phyloP scores from a whole-genome alignment of 2,329 filamentous ascomycete species.

The Pestalotiopsis sp. region DNA sequence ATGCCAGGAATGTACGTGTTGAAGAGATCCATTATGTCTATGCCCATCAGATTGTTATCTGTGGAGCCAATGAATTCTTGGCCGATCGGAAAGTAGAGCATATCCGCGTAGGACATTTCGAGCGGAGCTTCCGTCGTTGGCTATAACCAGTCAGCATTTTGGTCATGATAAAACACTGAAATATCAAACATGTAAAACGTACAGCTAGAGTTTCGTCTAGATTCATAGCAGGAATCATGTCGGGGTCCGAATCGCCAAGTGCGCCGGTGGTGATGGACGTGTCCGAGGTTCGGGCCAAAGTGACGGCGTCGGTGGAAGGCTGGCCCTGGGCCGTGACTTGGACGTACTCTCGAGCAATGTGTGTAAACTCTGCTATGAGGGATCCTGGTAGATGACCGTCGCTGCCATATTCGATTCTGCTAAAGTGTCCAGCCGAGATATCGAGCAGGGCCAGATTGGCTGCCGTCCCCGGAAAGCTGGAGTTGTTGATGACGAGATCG shows the following conservation, averaged over 20 bases:
- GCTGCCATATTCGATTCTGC: slow-evolving; percentile 41
- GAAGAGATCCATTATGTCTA: slow-evolving; percentile 29
- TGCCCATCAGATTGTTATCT: slow-evolving; percentile 20
- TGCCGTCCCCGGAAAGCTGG: slow-evolving; percentile 17
- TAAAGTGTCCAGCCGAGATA: slow-evolving; percentile 44
- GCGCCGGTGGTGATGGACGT: slow-evolving; percentile 2
- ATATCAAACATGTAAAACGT: not conserved
- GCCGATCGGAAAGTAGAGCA: slow-evolving; percentile 20
- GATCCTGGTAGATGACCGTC: slow-evolving; percentile 37
- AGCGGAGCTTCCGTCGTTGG: not conserved
- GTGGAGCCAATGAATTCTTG: slow-evolving; percentile 14
- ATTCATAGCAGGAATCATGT: not conserved
- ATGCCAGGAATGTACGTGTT: slow-evolving; percentile 26
- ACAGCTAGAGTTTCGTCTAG: not conserved
- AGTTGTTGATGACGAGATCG: slow-evolving; percentile 21
- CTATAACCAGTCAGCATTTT: slow-evolving; percentile 12
- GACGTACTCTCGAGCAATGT: slow-evolving; percentile 44
- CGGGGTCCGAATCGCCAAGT: too few relatives aligned
- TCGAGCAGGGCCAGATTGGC: slow-evolving; percentile 42
- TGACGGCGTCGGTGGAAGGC: not conserved
- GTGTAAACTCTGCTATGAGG: slow-evolving; percentile 39
- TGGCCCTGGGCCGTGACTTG: slow-evolving; percentile 17
- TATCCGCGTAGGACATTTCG: slow-evolving; percentile 6
- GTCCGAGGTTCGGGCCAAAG: not conserved
- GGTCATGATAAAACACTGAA: not conserved